These are phyloP conservation scores for Zelonia costaricensis DNA, from an alignment of 208 protist genomes.

Conservation along the genomic window DNA sequence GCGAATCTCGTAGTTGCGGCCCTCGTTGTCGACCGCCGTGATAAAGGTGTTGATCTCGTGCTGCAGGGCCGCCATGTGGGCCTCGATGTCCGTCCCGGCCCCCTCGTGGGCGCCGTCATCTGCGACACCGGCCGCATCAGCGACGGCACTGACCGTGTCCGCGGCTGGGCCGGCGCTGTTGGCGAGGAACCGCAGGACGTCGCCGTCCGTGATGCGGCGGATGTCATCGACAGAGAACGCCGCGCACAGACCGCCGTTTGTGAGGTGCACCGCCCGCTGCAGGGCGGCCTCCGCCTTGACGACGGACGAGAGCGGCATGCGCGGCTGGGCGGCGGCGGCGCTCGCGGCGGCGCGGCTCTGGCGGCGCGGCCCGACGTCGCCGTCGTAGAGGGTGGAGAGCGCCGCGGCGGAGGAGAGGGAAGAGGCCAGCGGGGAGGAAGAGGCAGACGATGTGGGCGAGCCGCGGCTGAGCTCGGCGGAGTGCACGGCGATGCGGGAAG, in stretches of 20 bases:
- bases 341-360: too few relatives aligned
- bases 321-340: neutral
- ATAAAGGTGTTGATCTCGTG: constrained; percentile 78
- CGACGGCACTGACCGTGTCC: too few relatives aligned
- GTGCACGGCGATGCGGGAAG: constrained; percentile 33
- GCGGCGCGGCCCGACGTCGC: neutral
- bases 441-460: constrained; percentile 9
- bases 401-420: neutral
- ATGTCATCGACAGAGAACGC: constrained; percentile 66
- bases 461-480: constrained; percentile 16
- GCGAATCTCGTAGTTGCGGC: constrained; percentile 66
- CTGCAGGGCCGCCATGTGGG: constrained; percentile 46
- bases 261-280: constrained; percentile 44
- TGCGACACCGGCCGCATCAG: too few relatives aligned
- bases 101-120: too few relatives aligned
- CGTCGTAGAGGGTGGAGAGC: neutral
- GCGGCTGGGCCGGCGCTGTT: too few relatives aligned
- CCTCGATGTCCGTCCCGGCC: constrained; percentile 56
- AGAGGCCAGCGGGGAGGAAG: constrained; percentile 2
- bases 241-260: constrained; percentile 43
- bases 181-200: constrained; percentile 49
- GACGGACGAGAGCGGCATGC: constrained; percentile 48
- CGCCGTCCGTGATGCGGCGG: constrained; percentile 47
- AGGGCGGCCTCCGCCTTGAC: constrained; percentile 52
- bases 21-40: constrained; percentile 82